Percentiles rank a stretch among this genome's conserved stretches.
Conservation (phyloP, 768 basidiomycete species). For the Filobasidium floriforme region DNA sequence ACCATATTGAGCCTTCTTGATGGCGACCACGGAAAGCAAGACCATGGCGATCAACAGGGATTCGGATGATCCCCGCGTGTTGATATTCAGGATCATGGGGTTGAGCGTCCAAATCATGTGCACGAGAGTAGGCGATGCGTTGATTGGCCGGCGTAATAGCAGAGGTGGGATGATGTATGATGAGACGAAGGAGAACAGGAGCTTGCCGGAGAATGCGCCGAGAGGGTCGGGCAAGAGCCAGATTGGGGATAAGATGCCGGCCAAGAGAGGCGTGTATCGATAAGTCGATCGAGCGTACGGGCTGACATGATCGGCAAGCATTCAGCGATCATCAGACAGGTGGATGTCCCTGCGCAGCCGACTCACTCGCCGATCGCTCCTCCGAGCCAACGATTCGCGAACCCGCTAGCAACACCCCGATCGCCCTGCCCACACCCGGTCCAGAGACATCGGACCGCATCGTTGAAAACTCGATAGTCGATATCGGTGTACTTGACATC, state of each 20-base stretch:
- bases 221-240: constrained; percentile 55
- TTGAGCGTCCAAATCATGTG: constrained; percentile 69
- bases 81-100: constrained; percentile 90
- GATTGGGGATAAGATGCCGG: constrained; percentile 73
- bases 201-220: constrained; percentile 77
- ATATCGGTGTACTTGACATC: constrained; percentile 94
- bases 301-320: constrained; percentile 46
- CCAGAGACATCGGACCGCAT: constrained; percentile 64
- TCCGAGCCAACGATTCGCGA: constrained; percentile 46
- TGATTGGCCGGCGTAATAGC: neutral
- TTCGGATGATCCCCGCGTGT: constrained; percentile 93
- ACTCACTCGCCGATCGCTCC: constrained; percentile 69
- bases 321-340: neutral
- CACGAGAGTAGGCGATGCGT: constrained; percentile 13
- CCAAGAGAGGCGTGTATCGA: constrained; percentile 89
- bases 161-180: constrained; percentile 47
- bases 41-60: constrained; percentile 74
- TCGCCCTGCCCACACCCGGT: constrained; percentile 19
- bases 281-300: constrained; percentile 89
- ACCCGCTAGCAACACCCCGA: constrained; percentile 50
- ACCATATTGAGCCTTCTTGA: constrained; percentile 55
- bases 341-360: neutral
- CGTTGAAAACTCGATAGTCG: constrained; percentile 91
- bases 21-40: constrained; percentile 57
- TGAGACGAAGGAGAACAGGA: constrained; percentile 76